Percentiles rank a stretch among this genome's conserved stretches.
These are phyloP conservation scores for Leccinum subrobustum DNA, from an alignment of 1,284 basidiomycete species.

Conservation along the genomic window DNA sequence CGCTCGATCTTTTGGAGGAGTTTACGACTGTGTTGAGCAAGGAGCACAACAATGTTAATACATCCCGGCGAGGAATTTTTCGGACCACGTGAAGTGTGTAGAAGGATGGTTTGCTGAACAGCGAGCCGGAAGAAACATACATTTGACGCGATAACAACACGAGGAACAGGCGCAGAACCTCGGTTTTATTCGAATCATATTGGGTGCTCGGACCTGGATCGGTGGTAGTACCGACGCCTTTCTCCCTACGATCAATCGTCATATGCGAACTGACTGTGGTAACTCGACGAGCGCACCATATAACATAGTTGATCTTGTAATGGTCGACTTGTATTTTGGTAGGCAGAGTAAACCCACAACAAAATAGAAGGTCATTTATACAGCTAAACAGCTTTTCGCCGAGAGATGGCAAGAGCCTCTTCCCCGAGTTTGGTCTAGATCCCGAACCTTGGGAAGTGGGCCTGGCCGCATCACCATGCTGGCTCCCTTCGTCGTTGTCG, in stretches of 20 bases:
- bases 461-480: conserved; percentile 24
- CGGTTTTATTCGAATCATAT: conserved; percentile 80
- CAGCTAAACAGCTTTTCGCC: conserved; percentile 78
- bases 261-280: conserved; percentile 9
- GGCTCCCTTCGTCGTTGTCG: conserved; percentile 46
- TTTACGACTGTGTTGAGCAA: conserved; percentile 87
- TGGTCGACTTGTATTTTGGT: conserved; percentile 74
- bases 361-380: conserved; percentile 83
- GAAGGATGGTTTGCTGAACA: conserved; percentile 70
- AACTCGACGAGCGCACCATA: conserved; percentile 55
- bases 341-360: conserved; percentile 88
- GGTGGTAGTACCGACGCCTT: conserved; percentile 81
- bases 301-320: conserved; percentile 85
- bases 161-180: conserved; percentile 83
- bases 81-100: conserved; percentile 80
- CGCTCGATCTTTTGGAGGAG: conserved; percentile 46
- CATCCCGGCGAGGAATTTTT: conserved; percentile 73
- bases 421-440: conserved; percentile 37
- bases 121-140: conserved; percentile 69
- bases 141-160: conserved; percentile 86
- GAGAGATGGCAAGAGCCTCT: conserved; percentile 64
- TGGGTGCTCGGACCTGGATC: conserved; percentile 66
- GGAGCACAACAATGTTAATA: conserved; percentile 87
- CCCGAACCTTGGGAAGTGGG: conserved; percentile 17
- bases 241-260: conserved; percentile 64